Conservation (phyloP, 164 flowering plant genomes). For the Malania oleifera region DNA sequence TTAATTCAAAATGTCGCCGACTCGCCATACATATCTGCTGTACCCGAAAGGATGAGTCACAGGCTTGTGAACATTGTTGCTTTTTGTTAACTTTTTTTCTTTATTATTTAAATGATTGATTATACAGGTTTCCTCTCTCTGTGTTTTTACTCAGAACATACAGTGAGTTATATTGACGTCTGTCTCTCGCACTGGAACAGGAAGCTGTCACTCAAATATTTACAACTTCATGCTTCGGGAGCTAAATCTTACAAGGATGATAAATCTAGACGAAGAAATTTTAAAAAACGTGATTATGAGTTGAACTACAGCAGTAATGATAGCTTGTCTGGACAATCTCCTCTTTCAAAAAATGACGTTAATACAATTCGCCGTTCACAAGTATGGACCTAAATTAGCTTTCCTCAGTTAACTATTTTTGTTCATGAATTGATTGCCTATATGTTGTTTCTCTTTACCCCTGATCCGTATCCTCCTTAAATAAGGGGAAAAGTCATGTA, state of each 20-base stretch:
- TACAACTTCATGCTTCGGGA: constrained; percentile 52
- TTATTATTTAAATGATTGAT: neutral
- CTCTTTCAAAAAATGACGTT: constrained; percentile 72
- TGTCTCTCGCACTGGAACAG: constrained; percentile 36
- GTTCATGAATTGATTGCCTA: neutral
- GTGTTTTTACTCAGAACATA: neutral
- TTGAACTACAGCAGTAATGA: constrained; percentile 14
- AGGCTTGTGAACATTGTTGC: neutral
- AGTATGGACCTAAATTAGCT: constrained; percentile 30
- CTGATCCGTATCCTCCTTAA: neutral
- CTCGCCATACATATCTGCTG: too few relatives aligned
- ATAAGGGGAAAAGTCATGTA: constrained; percentile 1
- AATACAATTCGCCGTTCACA: constrained; percentile 75
- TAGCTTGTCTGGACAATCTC: constrained; percentile 27
- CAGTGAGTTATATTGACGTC: neutral
- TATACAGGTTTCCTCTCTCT: neutral
- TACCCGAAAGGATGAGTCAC: too few relatives aligned
- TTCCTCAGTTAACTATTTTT: neutral
- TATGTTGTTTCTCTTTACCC: neutral
- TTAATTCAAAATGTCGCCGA: too few relatives aligned
- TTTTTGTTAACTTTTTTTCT: neutral
- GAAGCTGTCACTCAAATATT: constrained; percentile 72
- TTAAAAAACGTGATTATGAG: constrained; percentile 45
- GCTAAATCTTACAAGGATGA: constrained; percentile 46
- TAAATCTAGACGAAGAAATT: constrained; percentile 55